Percentiles rank a stretch among this genome's conserved stretches.
These are phyloP conservation scores for Scortechinia acanthostroma DNA, from an alignment of 2,329 filamentous ascomycete genomes.

Conservation along the genomic window DNA sequence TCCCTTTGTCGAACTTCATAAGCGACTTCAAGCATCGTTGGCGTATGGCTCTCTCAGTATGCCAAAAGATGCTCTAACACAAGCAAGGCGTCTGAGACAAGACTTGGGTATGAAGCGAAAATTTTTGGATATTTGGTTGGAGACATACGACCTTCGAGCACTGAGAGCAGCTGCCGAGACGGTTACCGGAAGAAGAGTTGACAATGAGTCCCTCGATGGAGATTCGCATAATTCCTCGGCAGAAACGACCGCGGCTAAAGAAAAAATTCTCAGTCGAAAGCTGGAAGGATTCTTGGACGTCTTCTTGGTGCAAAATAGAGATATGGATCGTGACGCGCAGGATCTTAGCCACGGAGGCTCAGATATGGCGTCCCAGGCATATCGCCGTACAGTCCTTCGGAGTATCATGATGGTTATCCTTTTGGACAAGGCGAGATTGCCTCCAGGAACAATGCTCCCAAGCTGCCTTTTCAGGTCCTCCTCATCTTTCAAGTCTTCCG, in stretches of 20 bases:
- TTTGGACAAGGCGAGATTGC: slow-evolving; percentile 40
- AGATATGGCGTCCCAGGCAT: slow-evolving; percentile 32
- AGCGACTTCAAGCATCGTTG: background rate
- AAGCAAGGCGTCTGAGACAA: slow-evolving; percentile 42
- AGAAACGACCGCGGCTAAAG: background rate
- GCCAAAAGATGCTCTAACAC: slow-evolving; percentile 20
- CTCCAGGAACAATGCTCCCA: slow-evolving; percentile 13
- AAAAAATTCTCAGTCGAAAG: background rate
- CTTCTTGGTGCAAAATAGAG: slow-evolving; percentile 48
- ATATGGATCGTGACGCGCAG: slow-evolving; percentile 27
- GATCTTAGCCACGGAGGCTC: slow-evolving; percentile 18
- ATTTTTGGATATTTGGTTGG: slow-evolving; percentile 45
- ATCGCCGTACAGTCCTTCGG: slow-evolving; percentile 45
- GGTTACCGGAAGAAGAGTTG: slow-evolving; percentile 36
- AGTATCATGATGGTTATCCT: slow-evolving; percentile 51
- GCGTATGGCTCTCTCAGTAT: background rate
- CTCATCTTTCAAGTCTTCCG: slow-evolving; percentile 45
- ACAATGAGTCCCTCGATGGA: slow-evolving; percentile 18
- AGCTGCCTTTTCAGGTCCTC: slow-evolving; percentile 13
- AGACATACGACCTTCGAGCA: slow-evolving; percentile 40
- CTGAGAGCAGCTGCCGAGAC: slow-evolving; percentile 44
- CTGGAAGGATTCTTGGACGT: slow-evolving; percentile 42
- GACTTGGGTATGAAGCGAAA: slow-evolving; percentile 47
- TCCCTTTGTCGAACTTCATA: slow-evolving; percentile 18
- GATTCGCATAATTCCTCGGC: slow-evolving; percentile 3